Base-by-base conservation (phyloP, 1,139 yeast genomes). In the Petasospora rhodanensis region DNA sequence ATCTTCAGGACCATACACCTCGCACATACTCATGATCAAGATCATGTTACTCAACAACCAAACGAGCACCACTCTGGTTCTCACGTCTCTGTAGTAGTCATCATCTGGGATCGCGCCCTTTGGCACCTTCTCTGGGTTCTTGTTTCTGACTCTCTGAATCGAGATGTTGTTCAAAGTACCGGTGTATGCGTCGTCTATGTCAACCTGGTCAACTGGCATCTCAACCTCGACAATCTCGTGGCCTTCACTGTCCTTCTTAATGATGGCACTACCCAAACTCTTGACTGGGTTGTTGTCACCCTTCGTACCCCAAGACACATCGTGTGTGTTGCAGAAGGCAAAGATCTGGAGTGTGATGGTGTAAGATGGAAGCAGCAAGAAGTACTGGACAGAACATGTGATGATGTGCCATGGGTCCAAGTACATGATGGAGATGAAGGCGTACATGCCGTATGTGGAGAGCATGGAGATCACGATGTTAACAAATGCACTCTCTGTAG, bases 251-350 rank as follows among this genome's bases (percentile, higher is more conserved):
- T 70, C 70, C 45, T 66, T 70, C 31, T 63, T 65, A 34, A 70
- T 73, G 18, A 71, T 77, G 11, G 85, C 87, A 18, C 75, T 69
- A 28, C 86, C 83, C 35, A 79, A 62, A 35, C 72, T 77, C 49
- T 76, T 77, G 12, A 77, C 69, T 30, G 79, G 40, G 26, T 40
- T 37, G 31, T 40, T 83, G 42, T 89, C 95, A 46, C 96, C 96
- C 56, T 87, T 87, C 1, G 96, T 89, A 60, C 96, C 96, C 96
- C 96, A 89, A 0, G 95, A 82, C 33, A 87, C 95, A 66, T 87
- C 96, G 61, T 87, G 96, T 5, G 95, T 86, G 55, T 87, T 87
- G 62, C 97, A 87, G 58, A 86, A 85, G 2, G 97, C 96, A 62
- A 85, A 87, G 37, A 87, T 85, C 59, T 87, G 96, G 42, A 87